These are phyloP conservation scores for Typha latifolia DNA, from an alignment of 176 grass and related monocot species.

Conservation along the genomic window DNA sequence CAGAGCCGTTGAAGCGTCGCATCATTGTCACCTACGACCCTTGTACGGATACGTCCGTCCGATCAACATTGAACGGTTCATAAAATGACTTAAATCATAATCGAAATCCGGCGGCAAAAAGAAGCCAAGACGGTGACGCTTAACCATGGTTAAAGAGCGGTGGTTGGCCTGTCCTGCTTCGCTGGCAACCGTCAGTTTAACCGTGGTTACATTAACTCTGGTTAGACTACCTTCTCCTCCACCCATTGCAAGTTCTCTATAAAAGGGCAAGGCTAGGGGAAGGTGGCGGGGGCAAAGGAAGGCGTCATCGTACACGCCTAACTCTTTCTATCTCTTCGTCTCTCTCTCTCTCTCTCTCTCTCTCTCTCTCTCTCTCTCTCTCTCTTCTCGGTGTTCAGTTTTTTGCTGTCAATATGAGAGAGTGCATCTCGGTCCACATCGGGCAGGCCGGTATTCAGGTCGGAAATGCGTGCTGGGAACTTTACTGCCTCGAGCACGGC, in stretches of 20 bases:
- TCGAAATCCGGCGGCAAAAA: no score
- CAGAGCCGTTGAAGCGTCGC: neutral
- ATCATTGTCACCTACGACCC: neutral
- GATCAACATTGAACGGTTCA: neutral
- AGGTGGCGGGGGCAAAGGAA: conserved; percentile 12
- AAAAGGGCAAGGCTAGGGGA: neutral
- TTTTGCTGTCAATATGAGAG: conserved; percentile 45
- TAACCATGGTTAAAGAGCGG: no score
- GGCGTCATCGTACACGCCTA: conserved; percentile 15
- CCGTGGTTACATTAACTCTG: neutral
- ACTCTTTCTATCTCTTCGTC: conserved; percentile 1
- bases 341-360: neutral
- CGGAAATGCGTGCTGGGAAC: conserved; percentile 83
- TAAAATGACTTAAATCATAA: no score
- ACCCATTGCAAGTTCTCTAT: neutral
- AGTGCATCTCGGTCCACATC: conserved; percentile 90
- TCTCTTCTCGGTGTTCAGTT: neutral
- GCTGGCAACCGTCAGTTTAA: neutral
- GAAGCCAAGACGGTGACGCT: no score
- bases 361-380: neutral
- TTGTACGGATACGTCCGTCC: neutral
- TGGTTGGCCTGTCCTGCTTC: no score
- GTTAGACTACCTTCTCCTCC: neutral
- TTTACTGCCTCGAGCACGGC: conserved; percentile 84
- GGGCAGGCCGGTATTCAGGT: conserved; percentile 82